Base-by-base conservation (phyloP, 1,284 basidiomycete genomes). In the Cryptococcus floricola region DNA sequence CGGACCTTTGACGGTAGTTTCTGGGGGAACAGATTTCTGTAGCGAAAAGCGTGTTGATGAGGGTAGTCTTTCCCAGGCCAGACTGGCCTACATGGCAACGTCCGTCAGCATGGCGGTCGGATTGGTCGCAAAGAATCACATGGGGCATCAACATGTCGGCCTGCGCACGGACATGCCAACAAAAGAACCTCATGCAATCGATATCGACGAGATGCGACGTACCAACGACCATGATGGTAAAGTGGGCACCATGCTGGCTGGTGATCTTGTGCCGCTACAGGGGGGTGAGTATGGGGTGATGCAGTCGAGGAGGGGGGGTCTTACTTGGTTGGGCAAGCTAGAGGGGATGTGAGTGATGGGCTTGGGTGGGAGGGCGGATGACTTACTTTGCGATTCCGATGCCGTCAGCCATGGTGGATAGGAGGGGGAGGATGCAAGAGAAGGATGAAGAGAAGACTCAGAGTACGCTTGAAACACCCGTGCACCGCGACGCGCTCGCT, bases 141-240 rank as follows among this genome's bases (percentile, higher is more conserved):
- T 34, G 31, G 31, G 23, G 37, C 25, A 9, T 9, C 42, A 3
- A 16, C 34, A 47, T 13, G 28, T 19, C 28, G 23, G 27, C 48
- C n/a, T 18, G 48, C 52, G 50, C 50, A 52, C 50, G 39, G 55
- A 45, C 54, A 13, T 37, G 27, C 44, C 46, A 23, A 42, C 45
- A 38, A 31, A 19, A 3, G 3, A 34, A 34, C 31, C 3, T 10
- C 5, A 34, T 34, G 31, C 42, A 38, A 6, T n/a, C n/a, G n/a
- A n/a, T 43, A 28, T 5, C 16, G 37, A 14, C 5, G 45, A 18
- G 38, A 13, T 27, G 19, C 4, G 9, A 83, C 89, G 78, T 74
- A 89, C 93, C 95, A 59, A 98, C 95, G 38, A 98, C 96, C 95
- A 99, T 99, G 71, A 99, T 85, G 55, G 96, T 98, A 79, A 98